Base-by-base conservation (phyloP, 2,329 filamentous ascomycete genomes). In the Incumbomyces lentus region DNA sequence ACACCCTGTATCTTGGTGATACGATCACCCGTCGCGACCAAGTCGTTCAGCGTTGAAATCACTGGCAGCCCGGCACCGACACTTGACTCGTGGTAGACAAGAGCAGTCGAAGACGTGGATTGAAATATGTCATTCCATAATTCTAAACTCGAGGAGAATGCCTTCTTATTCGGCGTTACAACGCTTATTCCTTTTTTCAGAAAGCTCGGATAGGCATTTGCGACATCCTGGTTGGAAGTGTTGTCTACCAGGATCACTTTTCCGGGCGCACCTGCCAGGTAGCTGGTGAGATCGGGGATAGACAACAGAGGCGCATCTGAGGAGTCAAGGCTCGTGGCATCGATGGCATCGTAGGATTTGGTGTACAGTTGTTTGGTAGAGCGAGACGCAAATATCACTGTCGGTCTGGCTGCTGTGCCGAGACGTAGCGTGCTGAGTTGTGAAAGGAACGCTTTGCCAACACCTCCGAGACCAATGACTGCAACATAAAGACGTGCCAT, bases 91-190 rank as follows among this genome's bases (percentile, higher is more conserved):
- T 98, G 92, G 74, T 92, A 96, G 49, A 96, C 75, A 62, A 87
- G 84, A 36, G 89, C 86, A 38, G 74, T 71, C 30, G 68, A 65
- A 40, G 76, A 73, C 1, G 88, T 82, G 1, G 86, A 76, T 2
- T 72, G 68, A 66, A 94, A 93, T 61, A 98, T 95, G 52, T 84
- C 79, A 60, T 86, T 77, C 89, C 90, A 98, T 47, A 95, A 72
- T 57, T 79, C 73, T 59, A 86, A 81, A 38, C 78, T 80, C 48
- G 84, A 81, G 0, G 87, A 93, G 68, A 98, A 98, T 12, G 85
- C 90, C 69, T 98, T 98, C 74, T 98, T 98, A 75, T 96, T 98
- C 36, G 92, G 89, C 1, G 92, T 98, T 22, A 96, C 86, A 58
- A 98, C 80, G 66, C 81, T 90, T 65, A 98, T 82, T 11, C 89